phyloP scores from a whole-genome alignment of 176 grass and related monocot genomes.

The Ensete ventricosum region DNA sequence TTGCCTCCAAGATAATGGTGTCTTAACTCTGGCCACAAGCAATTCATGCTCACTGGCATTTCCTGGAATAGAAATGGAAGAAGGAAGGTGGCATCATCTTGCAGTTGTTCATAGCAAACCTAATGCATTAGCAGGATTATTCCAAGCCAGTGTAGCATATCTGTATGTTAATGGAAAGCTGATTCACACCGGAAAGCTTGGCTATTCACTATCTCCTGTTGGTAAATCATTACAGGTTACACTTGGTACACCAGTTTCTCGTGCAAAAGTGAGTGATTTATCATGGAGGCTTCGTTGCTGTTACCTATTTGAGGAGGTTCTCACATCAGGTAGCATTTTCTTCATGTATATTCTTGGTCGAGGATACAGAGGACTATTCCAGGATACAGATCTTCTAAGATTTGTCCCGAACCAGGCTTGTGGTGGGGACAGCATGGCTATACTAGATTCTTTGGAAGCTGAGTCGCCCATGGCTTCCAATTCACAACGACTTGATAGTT shows the following conservation, averaged over 20 bases:
- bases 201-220: constrained; percentile 72
- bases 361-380: constrained; percentile 86
- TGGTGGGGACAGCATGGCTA: constrained; percentile 84
- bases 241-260: constrained; percentile 61
- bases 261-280: constrained; percentile 61
- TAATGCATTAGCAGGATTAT: constrained; percentile 95
- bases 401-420: constrained; percentile 89
- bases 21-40: constrained; percentile 85
- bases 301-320: constrained; percentile 95
- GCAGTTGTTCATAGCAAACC: constrained; percentile 97
- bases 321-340: constrained; percentile 82
- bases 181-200: constrained; percentile 93
- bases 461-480: constrained; percentile 49
- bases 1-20: constrained; percentile 86
- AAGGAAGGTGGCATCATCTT: constrained; percentile 97
- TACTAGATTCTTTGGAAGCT: constrained; percentile 81
- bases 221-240: constrained; percentile 99
- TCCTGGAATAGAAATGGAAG: constrained; percentile 77
- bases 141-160: constrained; percentile 89
- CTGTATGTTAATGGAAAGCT: constrained; percentile 96
- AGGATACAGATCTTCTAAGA: constrained; percentile 84
- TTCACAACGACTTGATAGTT: constrained; percentile 70
- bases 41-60: constrained; percentile 82
- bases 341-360: constrained; percentile 98
- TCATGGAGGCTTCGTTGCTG: constrained; percentile 82